Percentiles rank a stretch among this genome's conserved stretches.
phyloP scores from a whole-genome alignment of 139 green algal species.

The Chlamydomonas sp. region DNA sequence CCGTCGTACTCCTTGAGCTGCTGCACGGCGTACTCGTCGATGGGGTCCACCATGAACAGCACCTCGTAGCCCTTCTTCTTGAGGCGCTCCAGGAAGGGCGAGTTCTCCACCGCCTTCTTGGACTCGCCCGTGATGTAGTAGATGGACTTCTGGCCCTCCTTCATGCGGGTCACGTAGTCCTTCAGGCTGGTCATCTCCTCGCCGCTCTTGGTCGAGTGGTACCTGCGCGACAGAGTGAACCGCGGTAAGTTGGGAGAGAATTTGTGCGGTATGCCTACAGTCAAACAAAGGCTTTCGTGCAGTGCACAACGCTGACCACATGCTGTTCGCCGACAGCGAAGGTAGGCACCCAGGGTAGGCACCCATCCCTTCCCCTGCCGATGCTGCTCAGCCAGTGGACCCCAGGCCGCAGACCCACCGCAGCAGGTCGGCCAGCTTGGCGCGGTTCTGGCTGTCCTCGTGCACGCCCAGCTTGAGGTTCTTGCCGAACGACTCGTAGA shows the following conservation, averaged over 20 bases:
- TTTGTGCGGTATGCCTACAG: not conserved
- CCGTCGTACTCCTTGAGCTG: constrained; percentile 94
- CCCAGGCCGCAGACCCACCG: constrained; percentile 32
- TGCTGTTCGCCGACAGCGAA: too few species aligned
- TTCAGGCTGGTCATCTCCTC: constrained; percentile 98
- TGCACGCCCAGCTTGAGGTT: constrained; percentile 99
- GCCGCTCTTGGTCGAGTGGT: constrained; percentile 97
- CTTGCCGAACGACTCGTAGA: constrained; percentile 99
- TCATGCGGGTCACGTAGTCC: constrained; percentile 99
- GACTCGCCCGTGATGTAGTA: constrained; percentile 99
- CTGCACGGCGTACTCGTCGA: constrained; percentile 99
- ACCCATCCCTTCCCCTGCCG: too few species aligned
- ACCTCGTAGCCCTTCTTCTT: constrained; percentile 97
- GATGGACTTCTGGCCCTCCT: constrained; percentile 97
- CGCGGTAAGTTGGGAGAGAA: constrained; percentile 56
- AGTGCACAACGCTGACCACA: too few species aligned
- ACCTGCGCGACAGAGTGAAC: constrained; percentile 32
- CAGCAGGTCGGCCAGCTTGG: constrained; percentile 98
- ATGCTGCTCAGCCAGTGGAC: too few species aligned
- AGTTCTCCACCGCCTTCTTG: constrained; percentile 98
- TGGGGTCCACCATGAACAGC: constrained; percentile 99
- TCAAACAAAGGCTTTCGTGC: too few species aligned
- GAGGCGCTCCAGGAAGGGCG: constrained; percentile 98
- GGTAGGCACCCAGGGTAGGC: too few species aligned
- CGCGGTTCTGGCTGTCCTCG: constrained; percentile 95